Percentiles rank a stretch among this genome's conserved stretches.
These are phyloP conservation scores for Phialocephala sp. DNA, from an alignment of 2,329 filamentous ascomycete species.

Conservation along the genomic window DNA sequence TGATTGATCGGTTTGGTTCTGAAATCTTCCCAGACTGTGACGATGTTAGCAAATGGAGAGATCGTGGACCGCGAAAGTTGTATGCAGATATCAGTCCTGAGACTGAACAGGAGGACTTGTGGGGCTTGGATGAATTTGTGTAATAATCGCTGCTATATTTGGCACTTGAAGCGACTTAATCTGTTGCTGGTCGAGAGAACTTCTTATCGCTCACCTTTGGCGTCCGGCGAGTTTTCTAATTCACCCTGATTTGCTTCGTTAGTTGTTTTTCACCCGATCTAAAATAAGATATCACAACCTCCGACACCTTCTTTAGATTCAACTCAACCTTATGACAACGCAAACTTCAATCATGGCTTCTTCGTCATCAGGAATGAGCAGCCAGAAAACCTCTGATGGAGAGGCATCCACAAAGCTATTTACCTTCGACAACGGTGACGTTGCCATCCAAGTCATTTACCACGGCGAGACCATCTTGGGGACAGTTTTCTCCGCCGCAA, in stretches of 20 bases:
- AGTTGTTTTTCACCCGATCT: too few relatives aligned
- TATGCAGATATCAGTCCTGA: conserved; percentile 25
- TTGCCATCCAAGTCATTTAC: background rate
- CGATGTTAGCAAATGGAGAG: conserved; percentile 22
- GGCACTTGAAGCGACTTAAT: too few relatives aligned
- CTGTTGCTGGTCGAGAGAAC: too few relatives aligned
- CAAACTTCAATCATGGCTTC: background rate
- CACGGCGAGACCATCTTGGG: background rate
- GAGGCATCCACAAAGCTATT: background rate
- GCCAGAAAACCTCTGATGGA: background rate
- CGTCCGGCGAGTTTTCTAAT: too few relatives aligned
- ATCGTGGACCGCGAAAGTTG: conserved; percentile 18
- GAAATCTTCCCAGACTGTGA: conserved; percentile 96
- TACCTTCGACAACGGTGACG: conserved; percentile 5
- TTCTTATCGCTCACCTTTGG: too few relatives aligned
- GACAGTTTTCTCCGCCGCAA: conserved; percentile 6
- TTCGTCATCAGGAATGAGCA: background rate
- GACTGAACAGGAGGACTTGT: conserved; percentile 19
- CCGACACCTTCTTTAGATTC: too few relatives aligned
- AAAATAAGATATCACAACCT: too few relatives aligned
- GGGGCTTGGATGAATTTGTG: conserved; percentile 19
- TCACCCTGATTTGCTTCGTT: too few relatives aligned
- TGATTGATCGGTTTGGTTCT: conserved; percentile 90
- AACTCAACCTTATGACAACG: too few relatives aligned
- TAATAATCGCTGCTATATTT: background rate